These are phyloP conservation scores for Cryptococcus sp. DNA, from an alignment of 1,284 basidiomycete genomes.

Conservation along the genomic window DNA sequence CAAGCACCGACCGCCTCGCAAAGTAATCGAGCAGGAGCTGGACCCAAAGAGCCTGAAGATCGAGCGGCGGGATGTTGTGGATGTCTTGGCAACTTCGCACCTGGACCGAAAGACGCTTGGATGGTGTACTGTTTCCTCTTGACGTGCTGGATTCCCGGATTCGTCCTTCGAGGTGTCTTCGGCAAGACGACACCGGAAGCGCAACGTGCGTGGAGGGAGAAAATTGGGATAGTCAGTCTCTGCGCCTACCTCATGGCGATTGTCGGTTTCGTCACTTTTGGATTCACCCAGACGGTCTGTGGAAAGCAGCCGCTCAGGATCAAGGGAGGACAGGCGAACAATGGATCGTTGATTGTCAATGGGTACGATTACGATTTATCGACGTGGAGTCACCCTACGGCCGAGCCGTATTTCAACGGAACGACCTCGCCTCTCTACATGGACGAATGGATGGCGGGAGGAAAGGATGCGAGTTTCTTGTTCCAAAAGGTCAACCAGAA, in stretches of 20 bases:
- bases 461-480: constrained; percentile 85
- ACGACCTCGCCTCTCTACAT: constrained; percentile 73
- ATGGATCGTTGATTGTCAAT: constrained; percentile 82
- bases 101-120: constrained; percentile 87
- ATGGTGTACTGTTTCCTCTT: constrained; percentile 91
- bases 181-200: constrained; percentile 88
- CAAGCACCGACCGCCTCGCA: constrained; percentile 37
- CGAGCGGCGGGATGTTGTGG: constrained; percentile 46
- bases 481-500: constrained; percentile 87
- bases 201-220: constrained; percentile 92
- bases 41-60: constrained; percentile 36
- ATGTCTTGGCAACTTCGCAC: constrained; percentile 65
- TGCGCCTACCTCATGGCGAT: constrained; percentile 77
- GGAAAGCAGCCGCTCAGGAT: constrained; percentile 75
- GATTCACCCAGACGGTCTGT: constrained; percentile 95
- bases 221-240: constrained; percentile 86
- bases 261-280: constrained; percentile 98
- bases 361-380: constrained; percentile 90
- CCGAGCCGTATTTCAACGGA: constrained; percentile 62
- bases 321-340: constrained; percentile 70
- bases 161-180: constrained; percentile 54
- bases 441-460: constrained; percentile 68
- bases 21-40: constrained; percentile 31
- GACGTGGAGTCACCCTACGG: constrained; percentile 72
- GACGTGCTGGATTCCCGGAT: constrained; percentile 75